Percentiles rank a stretch among this genome's conserved stretches.
phyloP scores from a whole-genome alignment of 306 rosid species.

The Fagus crenata region DNA sequence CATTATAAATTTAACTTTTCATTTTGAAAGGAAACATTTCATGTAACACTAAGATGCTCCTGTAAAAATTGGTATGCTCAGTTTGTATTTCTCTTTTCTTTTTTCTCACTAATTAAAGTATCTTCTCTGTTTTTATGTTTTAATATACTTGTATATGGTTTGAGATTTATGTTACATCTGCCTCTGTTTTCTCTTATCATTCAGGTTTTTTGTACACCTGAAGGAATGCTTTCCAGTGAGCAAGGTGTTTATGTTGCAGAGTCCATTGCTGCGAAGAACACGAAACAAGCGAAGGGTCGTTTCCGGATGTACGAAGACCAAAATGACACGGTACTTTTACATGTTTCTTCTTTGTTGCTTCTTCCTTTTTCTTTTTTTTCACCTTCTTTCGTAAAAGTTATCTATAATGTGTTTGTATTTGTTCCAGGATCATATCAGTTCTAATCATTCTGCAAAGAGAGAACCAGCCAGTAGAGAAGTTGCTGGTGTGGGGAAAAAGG shows the following conservation, averaged over 20 bases:
- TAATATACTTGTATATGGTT: not conserved
- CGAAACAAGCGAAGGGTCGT: slow-evolving; percentile 85
- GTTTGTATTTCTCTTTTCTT: too few species aligned
- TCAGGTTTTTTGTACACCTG: slow-evolving; percentile 91
- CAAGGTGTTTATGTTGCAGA: slow-evolving; percentile 94
- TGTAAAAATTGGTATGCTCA: too few species aligned
- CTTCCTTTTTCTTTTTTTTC: slow-evolving; percentile 2
- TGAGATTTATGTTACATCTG: not conserved
- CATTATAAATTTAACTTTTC: too few species aligned
- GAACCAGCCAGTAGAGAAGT: slow-evolving; percentile 64
- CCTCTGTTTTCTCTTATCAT: slow-evolving; percentile 10
- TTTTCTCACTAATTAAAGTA: not conserved
- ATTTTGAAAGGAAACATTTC: too few species aligned
- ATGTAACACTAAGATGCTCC: too few species aligned
- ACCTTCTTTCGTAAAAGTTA: not conserved
- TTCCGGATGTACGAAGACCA: slow-evolving; percentile 69
- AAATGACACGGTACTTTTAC: slow-evolving; percentile 48
- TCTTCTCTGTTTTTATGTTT: not conserved
- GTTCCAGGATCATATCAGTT: slow-evolving; percentile 53
- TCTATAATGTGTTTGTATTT: slow-evolving; percentile 19
- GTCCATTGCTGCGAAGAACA: slow-evolving; percentile 64
- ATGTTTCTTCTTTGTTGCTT: not conserved
- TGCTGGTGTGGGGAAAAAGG: slow-evolving; percentile 66
- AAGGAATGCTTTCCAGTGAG: slow-evolving; percentile 86
- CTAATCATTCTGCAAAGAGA: slow-evolving; percentile 65